These are phyloP conservation scores for Kazachstania africana DNA, from an alignment of 805 yeast genomes.

Conservation along the genomic window DNA sequence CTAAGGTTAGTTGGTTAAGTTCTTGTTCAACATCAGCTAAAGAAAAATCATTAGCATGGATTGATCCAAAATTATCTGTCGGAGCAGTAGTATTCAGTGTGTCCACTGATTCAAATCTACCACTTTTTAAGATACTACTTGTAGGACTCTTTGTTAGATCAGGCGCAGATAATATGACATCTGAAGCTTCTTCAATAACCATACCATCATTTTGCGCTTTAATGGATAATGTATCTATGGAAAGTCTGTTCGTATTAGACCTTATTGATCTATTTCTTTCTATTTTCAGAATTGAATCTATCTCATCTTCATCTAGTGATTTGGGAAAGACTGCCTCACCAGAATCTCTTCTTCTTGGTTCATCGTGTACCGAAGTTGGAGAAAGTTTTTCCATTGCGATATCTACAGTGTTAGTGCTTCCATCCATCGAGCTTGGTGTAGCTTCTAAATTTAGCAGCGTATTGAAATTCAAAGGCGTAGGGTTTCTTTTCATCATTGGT, in stretches of 20 bases:
- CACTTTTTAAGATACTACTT: constrained; percentile 27
- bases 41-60: constrained; percentile 5
- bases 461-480: constrained; percentile 21
- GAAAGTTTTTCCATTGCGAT: background rate
- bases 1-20: constrained; percentile 14
- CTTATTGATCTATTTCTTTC: constrained; percentile 57
- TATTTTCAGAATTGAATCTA: constrained; percentile 59
- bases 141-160: constrained; percentile 29
- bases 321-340: constrained; percentile 66
- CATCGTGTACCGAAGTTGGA: background rate
- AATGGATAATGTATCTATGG: constrained; percentile 25
- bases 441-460: too few species aligned
- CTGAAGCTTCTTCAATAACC: constrained; percentile 30
- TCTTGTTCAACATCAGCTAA: constrained; percentile 22
- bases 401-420: background rate
- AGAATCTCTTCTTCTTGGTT: constrained; percentile 14
- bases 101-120: constrained; percentile 14
- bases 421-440: background rate
- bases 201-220: constrained; percentile 38
- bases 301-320: constrained; percentile 52
- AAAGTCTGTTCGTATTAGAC: constrained; percentile 27
- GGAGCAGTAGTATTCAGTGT: too few species aligned
- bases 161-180: constrained; percentile 24
- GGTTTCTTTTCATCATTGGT: constrained; percentile 10
- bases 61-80: background rate